Evolutionary conservation across 2,329 filamentous ascomycete genomes (phyloP).

Genomic region (Colletotrichum godetiae): DNA sequence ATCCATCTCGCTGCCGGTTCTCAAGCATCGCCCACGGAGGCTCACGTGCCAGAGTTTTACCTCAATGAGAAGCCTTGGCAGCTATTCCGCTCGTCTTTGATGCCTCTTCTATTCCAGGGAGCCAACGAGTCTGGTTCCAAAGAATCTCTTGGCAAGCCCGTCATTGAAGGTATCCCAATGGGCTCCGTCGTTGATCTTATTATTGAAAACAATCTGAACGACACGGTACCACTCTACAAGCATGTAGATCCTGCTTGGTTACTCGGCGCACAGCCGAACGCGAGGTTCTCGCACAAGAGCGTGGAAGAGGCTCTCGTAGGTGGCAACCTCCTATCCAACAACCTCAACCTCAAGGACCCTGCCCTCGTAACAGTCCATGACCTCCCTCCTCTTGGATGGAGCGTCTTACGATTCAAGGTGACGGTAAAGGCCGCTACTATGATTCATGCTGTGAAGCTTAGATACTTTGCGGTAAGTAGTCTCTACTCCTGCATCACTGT

Average conservation of each 20-base stretch:
- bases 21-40: constrained; percentile 18
- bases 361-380: constrained; percentile 18
- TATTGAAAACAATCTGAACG: constrained; percentile 25
- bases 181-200: constrained; percentile 36
- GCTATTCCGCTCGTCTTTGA: constrained; percentile 32
- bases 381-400: constrained; percentile 27
- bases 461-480: constrained; percentile 30
- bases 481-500: rapidly evolving
- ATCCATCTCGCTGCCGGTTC: constrained; percentile 17
- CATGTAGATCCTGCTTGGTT: constrained; percentile 38
- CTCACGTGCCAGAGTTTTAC: constrained; percentile 8
- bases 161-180: constrained; percentile 8
- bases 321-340: background rate
- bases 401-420: constrained; percentile 23
- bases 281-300: constrained; percentile 16
- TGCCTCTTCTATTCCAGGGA: constrained; percentile 35
- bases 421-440: constrained; percentile 22
- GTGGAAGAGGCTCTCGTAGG: constrained; percentile 10
- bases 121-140: background rate
- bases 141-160: constrained; percentile 6
- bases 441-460: constrained; percentile 32
- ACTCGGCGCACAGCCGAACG: constrained; percentile 23
- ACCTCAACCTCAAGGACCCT: constrained; percentile 6
- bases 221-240: constrained; percentile 38
- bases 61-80: constrained; percentile 34